phyloP scores from a whole-genome alignment of 2,329 filamentous ascomycete species.

The Corinectria fuckeliana region DNA sequence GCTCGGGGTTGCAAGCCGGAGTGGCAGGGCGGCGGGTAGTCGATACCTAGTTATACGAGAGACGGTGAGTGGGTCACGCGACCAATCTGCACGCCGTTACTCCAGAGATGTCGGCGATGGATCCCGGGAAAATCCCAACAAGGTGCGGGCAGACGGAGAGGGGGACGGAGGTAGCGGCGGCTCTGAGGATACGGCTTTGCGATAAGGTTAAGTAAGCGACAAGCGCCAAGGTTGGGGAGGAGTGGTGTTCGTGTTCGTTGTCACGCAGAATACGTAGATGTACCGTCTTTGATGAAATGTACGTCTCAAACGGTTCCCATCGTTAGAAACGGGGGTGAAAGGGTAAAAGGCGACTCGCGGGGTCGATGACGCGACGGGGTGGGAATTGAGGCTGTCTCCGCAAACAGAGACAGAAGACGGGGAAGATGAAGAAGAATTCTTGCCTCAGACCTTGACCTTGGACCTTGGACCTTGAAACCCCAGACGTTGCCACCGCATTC shows the following conservation, averaged over 20 bases:
- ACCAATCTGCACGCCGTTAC: conserved; percentile 31
- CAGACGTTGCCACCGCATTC: conserved; percentile 1
- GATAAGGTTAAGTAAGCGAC: neutral
- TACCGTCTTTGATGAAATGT: neutral
- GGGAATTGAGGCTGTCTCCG: conserved; percentile 3
- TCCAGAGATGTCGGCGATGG: conserved; percentile 17
- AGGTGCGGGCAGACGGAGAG: conserved; percentile 26
- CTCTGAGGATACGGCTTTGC: neutral
- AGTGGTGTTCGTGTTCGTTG: neutral
- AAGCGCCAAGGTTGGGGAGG: neutral
- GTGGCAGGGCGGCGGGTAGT: conserved; percentile 7
- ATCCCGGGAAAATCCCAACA: conserved; percentile 16
- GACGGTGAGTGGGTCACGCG: conserved; percentile 38
- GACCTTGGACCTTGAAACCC: neutral
- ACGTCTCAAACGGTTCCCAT: conserved; percentile 23
- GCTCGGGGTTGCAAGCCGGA: conserved; percentile 3
- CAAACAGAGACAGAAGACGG: neutral
- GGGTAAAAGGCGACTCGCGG: conserved; percentile 13
- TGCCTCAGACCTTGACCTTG: neutral
- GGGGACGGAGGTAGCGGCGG: conserved; percentile 7
- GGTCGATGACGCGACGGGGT: conserved; percentile 23
- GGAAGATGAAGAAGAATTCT: neutral
- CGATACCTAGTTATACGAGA: conserved; percentile 8
- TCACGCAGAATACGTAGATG: neutral
- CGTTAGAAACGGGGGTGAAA: conserved; percentile 6